These are phyloP conservation scores for Cyphellophora europaea DNA, from an alignment of 2,329 filamentous ascomycete species.

Conservation along the genomic window DNA sequence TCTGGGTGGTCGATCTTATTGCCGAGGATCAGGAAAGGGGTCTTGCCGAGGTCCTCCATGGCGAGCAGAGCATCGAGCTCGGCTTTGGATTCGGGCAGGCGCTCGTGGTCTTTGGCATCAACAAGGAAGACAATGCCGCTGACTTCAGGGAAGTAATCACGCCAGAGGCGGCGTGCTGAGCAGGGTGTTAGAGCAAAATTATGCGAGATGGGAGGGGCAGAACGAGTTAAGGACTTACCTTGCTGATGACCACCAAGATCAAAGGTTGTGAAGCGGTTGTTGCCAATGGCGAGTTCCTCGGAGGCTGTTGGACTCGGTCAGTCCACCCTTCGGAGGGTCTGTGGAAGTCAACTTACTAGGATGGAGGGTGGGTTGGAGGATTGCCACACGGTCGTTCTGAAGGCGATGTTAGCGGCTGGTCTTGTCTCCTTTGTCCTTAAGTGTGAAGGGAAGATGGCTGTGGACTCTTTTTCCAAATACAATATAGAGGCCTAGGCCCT, in stretches of 20 bases:
- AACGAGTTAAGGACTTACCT: constrained; percentile 49
- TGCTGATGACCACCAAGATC: constrained; percentile 91
- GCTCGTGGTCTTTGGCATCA: constrained; percentile 94
- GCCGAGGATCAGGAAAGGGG: constrained; percentile 89
- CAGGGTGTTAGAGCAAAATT: constrained; percentile 3
- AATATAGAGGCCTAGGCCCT: too few species aligned
- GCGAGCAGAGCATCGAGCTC: constrained; percentile 91
- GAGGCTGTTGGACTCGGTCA: constrained; percentile 50
- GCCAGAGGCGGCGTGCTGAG: constrained; percentile 82
- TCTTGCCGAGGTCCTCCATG: constrained; percentile 95
- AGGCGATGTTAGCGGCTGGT: neutral
- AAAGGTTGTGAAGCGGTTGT: constrained; percentile 90
- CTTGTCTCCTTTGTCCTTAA: too few species aligned
- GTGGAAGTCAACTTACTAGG: constrained; percentile 55
- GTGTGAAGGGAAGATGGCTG: too few species aligned
- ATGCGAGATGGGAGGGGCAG: neutral
- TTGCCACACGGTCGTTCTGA: constrained; percentile 85
- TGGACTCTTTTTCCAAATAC: too few species aligned
- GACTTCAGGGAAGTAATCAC: constrained; percentile 94
- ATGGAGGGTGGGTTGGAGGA: constrained; percentile 82
- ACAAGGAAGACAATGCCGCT: constrained; percentile 96
- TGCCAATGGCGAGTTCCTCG: constrained; percentile 86
- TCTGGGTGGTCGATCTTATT: constrained; percentile 98
- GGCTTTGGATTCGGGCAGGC: constrained; percentile 86
- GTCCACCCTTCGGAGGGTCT: constrained; percentile 2